Percentiles rank a stretch among this genome's conserved stretches.
phyloP scores from a whole-genome alignment of 2,329 filamentous ascomycete species.

The Cadophora malorum region DNA sequence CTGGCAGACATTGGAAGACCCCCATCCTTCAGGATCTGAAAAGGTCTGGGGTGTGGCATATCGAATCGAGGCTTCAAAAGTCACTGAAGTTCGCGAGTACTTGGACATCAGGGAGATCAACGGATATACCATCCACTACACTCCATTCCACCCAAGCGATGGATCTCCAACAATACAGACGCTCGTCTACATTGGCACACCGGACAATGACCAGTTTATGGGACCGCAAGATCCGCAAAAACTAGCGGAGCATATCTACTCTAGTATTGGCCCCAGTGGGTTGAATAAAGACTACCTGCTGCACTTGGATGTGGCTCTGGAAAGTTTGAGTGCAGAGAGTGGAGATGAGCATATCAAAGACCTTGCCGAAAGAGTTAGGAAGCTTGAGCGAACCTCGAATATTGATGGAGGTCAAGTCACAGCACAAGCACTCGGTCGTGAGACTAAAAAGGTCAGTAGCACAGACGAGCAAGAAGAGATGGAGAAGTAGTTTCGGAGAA shows the following conservation, averaged over 20 bases:
- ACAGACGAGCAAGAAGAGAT: constrained; percentile 67
- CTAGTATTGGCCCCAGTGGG: constrained; percentile 81
- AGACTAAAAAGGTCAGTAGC: constrained; percentile 54
- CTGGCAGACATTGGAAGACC: constrained; percentile 77
- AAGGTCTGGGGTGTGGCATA: constrained; percentile 93
- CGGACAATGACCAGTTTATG: constrained; percentile 90
- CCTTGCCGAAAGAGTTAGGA: constrained; percentile 74
- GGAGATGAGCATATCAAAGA: constrained; percentile 86
- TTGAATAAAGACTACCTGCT: constrained; percentile 90
- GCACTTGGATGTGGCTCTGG: constrained; percentile 76
- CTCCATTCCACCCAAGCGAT: constrained; percentile 73
- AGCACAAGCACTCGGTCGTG: constrained; percentile 39
- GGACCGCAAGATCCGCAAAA: constrained; percentile 79
- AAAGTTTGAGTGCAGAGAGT: constrained; percentile 75
- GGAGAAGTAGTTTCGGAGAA: constrained; percentile 49
- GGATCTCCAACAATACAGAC: constrained; percentile 53
- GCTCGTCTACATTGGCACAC: constrained; percentile 93
- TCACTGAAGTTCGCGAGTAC: constrained; percentile 83
- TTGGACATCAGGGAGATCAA: constrained; percentile 98
- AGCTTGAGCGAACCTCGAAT: constrained; percentile 55
- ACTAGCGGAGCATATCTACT: constrained; percentile 81
- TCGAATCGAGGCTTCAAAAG: constrained; percentile 75
- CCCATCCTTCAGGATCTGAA: constrained; percentile 67
- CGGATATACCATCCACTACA: constrained; percentile 93
- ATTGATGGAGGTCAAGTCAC: constrained; percentile 31